Evolutionary conservation across 805 yeast genomes (phyloP), one percentile per base, ranked within the genome.

Genomic region (Wickerhamia fluorescens): DNA sequence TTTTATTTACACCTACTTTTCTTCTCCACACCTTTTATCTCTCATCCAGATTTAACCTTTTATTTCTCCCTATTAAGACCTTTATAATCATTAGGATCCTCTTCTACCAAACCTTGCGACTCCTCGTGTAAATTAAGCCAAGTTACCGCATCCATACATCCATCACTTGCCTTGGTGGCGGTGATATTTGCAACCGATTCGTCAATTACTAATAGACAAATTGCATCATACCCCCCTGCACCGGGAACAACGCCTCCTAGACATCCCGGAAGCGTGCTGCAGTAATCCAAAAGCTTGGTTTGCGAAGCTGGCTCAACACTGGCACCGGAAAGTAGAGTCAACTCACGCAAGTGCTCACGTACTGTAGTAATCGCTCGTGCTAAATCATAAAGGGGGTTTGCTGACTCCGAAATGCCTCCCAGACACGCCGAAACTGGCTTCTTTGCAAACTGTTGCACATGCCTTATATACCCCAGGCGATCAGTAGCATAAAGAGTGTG

Each of bases 221-320:
- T 73, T 1, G 98, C 98, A 60, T 92, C 98, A 49, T 77, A 82
- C 0, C 98, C 98, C 16, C 98, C 98, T 1, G 98, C 98, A 2
- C 98, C 98, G 0, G 98, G 98, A 3, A 92, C 95, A 19, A 92
- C 88, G n/a, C 95, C 96, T 0, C 95, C 94, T 12, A 89, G 42
- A 17, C 86, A 92, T 10, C 98, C 98, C 0, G 61, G 61, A 13
- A 84, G 47, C 6, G 33, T 25, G 6, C 53, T 40, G 23, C 66
- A 51, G 11, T 60, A 51, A 45, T 89, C 75, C 6, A 92, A 57
- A 5, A 92, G 61, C 2, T 41, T 35, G 0, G 95, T 83, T 54
- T 92, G 98, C 13, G 67, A 60, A 2, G 48, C 53, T 0, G 98
- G 98, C 53, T 92, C 97, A 28, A 92, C 74, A n/a, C 81, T 86